These are phyloP conservation scores for Auriscalpium vulgare DNA, from an alignment of 768 basidiomycete genomes.

Conservation along the genomic window DNA sequence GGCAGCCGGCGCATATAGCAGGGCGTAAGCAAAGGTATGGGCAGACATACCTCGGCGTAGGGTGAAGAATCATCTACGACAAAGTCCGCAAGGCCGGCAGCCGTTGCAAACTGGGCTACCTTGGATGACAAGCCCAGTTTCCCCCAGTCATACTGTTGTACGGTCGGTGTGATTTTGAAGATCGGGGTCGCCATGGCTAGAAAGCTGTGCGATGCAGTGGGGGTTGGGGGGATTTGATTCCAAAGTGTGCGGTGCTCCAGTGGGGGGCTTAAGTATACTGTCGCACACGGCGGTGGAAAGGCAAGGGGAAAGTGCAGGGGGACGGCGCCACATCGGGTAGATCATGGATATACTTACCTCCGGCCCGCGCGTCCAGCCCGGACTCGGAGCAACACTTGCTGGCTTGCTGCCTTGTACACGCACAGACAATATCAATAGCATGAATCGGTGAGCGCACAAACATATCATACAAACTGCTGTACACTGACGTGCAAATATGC, in stretches of 20 bases:
- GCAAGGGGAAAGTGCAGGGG: neutral
- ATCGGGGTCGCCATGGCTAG: slow-evolving; percentile 27
- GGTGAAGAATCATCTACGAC: slow-evolving; percentile 60
- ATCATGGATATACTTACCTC: neutral
- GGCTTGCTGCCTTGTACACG: neutral
- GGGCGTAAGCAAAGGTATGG: neutral
- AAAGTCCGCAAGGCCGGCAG: slow-evolving; percentile 57
- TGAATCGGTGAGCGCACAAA: neutral
- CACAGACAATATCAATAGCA: neutral
- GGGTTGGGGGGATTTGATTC: neutral
- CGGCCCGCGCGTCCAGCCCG: neutral
- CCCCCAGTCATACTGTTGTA: slow-evolving; percentile 94
- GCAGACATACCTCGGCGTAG: slow-evolving; percentile 79
- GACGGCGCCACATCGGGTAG: neutral
- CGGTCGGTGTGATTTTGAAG: slow-evolving; percentile 78
- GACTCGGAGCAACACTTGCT: neutral
- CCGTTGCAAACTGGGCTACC: slow-evolving; percentile 77
- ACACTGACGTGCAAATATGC: too few species aligned
- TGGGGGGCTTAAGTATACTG: neutral
- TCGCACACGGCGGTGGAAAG: neutral
- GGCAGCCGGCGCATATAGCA: neutral
- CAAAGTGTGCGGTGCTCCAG: neutral
- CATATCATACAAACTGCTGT: neutral
- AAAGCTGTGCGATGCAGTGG: neutral
- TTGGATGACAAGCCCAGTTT: slow-evolving; percentile 72